Conservation (phyloP, 2,329 filamentous ascomycete species). For the Rhinocladiella mackenziei region DNA sequence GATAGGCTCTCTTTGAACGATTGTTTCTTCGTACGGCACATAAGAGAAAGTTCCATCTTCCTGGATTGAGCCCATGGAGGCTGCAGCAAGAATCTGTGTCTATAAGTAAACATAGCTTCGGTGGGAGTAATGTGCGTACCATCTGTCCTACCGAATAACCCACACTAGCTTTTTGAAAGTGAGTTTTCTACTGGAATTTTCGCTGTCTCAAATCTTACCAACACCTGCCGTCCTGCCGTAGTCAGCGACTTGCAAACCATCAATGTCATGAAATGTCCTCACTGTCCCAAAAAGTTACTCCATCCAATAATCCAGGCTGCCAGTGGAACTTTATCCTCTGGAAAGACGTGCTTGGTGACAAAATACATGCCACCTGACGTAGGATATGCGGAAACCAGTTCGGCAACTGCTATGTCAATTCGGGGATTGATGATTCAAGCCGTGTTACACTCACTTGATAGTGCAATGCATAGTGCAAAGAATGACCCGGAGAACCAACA, state of each 20-base stretch:
- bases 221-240: too few relatives aligned
- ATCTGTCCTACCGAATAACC: too few relatives aligned
- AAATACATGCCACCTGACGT: constrained; percentile 67
- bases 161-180: too few relatives aligned
- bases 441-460: constrained; percentile 44
- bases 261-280: constrained; percentile 58
- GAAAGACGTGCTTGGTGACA: constrained; percentile 55
- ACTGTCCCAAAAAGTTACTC: constrained; percentile 64
- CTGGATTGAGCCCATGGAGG: constrained; percentile 57
- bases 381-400: constrained; percentile 63
- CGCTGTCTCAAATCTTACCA: too few relatives aligned
- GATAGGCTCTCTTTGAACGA: too few relatives aligned
- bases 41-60: constrained; percentile 51
- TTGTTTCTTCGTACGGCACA: constrained; percentile 53
- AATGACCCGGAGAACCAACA: constrained; percentile 61
- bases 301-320: constrained; percentile 59
- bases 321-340: background rate
- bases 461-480: constrained; percentile 62
- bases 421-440: background rate
- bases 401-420: constrained; percentile 48
- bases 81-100: constrained; percentile 56
- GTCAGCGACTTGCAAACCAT: background rate
- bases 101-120: constrained; percentile 47
- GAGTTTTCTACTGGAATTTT: too few relatives aligned
- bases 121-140: constrained; percentile 55